These are phyloP conservation scores for Citrullus colocynthis DNA, from an alignment of 306 rosid genomes.

Conservation along the genomic window DNA sequence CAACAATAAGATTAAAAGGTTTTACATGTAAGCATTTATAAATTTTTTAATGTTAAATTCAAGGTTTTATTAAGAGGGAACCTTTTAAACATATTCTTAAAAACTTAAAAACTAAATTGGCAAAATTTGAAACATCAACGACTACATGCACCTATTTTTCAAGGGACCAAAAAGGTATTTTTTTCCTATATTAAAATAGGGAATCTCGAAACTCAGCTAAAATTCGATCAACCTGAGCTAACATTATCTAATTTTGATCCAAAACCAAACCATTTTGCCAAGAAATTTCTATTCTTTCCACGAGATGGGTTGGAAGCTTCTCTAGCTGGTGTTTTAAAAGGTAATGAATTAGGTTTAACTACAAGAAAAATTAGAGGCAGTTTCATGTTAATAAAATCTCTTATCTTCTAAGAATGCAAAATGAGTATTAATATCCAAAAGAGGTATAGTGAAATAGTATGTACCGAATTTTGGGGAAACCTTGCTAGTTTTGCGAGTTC, in stretches of 20 bases:
- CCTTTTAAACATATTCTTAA: no score
- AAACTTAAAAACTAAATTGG: no score
- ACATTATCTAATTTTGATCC: conserved; percentile 41
- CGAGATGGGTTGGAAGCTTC: conserved; percentile 29
- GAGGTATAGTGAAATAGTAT: background rate
- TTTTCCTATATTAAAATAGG: no score
- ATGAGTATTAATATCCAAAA: background rate
- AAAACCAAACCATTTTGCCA: conserved; percentile 80
- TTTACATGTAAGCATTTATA: no score
- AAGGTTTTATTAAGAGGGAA: no score
- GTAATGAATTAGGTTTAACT: conserved; percentile 34
- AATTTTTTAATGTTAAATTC: no score
- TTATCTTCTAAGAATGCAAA: background rate
- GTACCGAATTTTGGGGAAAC: conserved; percentile 45
- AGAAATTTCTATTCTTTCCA: conserved; percentile 56
- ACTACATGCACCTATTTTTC: no score
- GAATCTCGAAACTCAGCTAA: no score
- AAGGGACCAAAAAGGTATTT: no score
- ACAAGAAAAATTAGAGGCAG: conserved; percentile 15
- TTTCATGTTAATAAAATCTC: background rate
- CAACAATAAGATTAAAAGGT: no score
- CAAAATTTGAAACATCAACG: no score
- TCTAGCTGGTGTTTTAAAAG: conserved; percentile 24
- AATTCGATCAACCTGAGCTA: background rate
- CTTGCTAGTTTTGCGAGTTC: conserved; percentile 21